Base-by-base conservation (phyloP, 108 stramenopile species). In the Nitzschia sp. region DNA sequence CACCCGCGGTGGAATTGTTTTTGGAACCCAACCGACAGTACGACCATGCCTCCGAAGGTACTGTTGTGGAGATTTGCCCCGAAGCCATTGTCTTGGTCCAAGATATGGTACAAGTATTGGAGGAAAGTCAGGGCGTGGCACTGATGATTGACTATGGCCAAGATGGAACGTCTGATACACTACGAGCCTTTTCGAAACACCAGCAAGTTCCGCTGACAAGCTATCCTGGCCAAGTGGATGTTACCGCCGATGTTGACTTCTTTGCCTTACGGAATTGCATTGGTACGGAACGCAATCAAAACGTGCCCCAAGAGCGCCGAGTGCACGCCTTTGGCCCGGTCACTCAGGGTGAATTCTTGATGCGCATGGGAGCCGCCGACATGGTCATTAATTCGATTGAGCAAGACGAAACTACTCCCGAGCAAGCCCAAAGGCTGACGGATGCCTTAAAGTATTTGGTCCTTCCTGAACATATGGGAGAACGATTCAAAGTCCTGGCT, bases 221-320 rank as follows among this genome's bases (percentile, higher is more conserved):
- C 38, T 71, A 71, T 59, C 98, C 98, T 26, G 98, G 98, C 19
- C 75, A 78, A 68, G 93, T 95, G 6, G 98, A 99, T 71, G 79
- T 99, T 25, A 97, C 97, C 3, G 97, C 96, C 24, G 98, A 99
- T 82, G 98, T 98, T n/a, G 97, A 99, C 63, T 99, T 99, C 79
- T 82, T 80, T 59, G 93, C 91, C 13, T 60, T 94, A 32, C 80
- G 82, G 53, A 79, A 90, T 59, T 84, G 86, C 31, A 83, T 94
- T 1, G 82, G 34, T 21, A 24, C 61, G 11, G 21, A 23, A 31
- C 11, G 6, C 4, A 67, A 47, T 15, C 29, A 23, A 1, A 26
- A 55, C 19, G 33, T 30, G 26, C 29, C 53, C 60, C 33, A 54
- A 17, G 48, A 74, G 13, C 46, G 66, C 62, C 31, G 54, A 48